Evolutionary conservation across 176 grass and related monocot genomes (phyloP), one percentile per base, ranked within the genome.

Genomic region (Phoenix roebelenii): DNA sequence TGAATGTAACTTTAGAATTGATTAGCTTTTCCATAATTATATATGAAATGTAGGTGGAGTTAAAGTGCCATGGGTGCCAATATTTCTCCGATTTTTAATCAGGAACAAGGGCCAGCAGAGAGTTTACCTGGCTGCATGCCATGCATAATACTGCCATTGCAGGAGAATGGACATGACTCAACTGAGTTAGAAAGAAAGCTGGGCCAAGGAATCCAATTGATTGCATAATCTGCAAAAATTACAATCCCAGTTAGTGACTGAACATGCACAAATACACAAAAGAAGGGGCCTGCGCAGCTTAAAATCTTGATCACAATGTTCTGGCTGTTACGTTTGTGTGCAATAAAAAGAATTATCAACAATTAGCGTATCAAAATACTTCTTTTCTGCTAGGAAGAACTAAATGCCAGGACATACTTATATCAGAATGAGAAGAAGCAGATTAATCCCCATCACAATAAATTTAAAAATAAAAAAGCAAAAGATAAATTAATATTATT

Each of bases 201-300:
- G 87, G 92, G 15, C 92, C 92, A 67, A 97, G 83, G 77, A 97
- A 97, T 65, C 92, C 92, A 70, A 97, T 85, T 72, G 92, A 91
- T 78, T 97, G 92, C 92, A 97, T 97, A 49, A 97, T 84, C 92
- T 85, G 83, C 75, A 72, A 67, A 64, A 84, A 19, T 49, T 53
- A 64, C 29, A 35, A 17, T 44, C 35, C 14, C 35, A 44, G 2
- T 7, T 14, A 44, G 10, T 44, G 7, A 44, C 7, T 44, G 26
- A 26, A 39, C 14, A 14, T 60, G 25, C 26, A 60, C 16, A 29
- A 7, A 32, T 3, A 22, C 54, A 55, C 20, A 56, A 56, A 56
- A 20, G 18, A 20, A 23, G 22, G 54, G 54, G 12, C 18, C 7
- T 56, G 54, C 5, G 20, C 54, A 56, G 7, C 18, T 56, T 10